Conservation (phyloP, 371 early-diverging fungal species). For the Mortierella sp. region DNA sequence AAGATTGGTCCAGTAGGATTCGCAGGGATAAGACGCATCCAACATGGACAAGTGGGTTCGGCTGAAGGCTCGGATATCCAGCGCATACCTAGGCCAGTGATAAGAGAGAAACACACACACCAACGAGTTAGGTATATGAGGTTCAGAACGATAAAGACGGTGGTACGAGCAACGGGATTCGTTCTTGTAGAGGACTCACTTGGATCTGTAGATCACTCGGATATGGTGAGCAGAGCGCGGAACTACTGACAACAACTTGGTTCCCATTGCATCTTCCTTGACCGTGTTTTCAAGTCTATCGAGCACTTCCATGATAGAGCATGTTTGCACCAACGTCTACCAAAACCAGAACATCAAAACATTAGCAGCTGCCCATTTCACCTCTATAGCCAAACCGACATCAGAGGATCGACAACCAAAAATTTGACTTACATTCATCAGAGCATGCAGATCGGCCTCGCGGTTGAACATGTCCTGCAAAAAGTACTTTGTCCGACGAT, state of each 20-base stretch:
- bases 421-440: constrained; percentile 40
- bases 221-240: constrained; percentile 65
- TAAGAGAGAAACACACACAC: too few species aligned
- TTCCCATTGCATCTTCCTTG: constrained; percentile 38
- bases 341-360: background rate
- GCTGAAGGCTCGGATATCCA: constrained; percentile 36
- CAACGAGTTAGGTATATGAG: too few species aligned
- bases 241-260: constrained; percentile 58
- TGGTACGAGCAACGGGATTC: too few species aligned
- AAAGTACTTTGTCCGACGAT: constrained; percentile 40
- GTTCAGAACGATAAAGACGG: too few species aligned
- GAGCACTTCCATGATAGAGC: constrained; percentile 36
- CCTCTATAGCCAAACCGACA: background rate
- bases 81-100: constrained; percentile 34
- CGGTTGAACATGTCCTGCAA: constrained; percentile 50
- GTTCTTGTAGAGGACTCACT: too few species aligned
- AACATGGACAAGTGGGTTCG: constrained; percentile 46
- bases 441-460: constrained; percentile 37
- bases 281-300: constrained; percentile 43
- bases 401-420: background rate
- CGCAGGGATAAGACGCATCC: constrained; percentile 40
- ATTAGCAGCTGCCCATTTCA: too few species aligned
- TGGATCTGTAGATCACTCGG: constrained; percentile 65
- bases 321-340: constrained; percentile 38
- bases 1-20: constrained; percentile 25